Base-by-base conservation (phyloP, 495 filamentous ascomycete species). In the Penicillium salamii region DNA sequence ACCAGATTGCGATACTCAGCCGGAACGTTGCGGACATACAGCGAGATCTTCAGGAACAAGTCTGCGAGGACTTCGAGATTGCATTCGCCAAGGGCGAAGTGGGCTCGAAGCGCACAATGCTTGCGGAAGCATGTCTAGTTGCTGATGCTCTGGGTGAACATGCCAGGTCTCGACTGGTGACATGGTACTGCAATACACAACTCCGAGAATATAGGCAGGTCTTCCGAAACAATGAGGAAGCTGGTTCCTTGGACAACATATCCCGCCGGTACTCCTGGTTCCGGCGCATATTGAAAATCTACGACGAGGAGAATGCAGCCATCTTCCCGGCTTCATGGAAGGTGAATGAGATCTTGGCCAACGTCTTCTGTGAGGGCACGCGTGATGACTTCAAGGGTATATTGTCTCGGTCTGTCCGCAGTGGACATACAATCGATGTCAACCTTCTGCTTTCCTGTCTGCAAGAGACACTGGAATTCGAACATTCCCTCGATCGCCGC, bases 171-270 rank as follows among this genome's bases (percentile, higher is more conserved):
- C 76, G 93, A 46, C 68, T 98, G 19, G 78, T 97, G 53, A 93
- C 86, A 19, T 98, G 93, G 93, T 98, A 98, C 62, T 92, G 95
- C 70, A 98, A 98, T 59, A 96, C 93, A 8, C 89, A 97, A 72
- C 75, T 98, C 49, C 82, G 93, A 31, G 93, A 98, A 68, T 98
- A 98, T 63, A 81, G 93, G 26, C 90, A 95, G 64, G 86, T 98
- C 3, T 98, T 98, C 70, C 77, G 90, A 18, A 92, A 92, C 20
- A 97, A 91, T 65, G 93, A 98, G 68, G 93, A 98, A 66, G 93
- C 93, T 2, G 93, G 95, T 2, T 97, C 87, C 37, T 75, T 98
- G 70, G 93, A 98, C 73, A 98, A 98, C 59, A 98, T 98, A 52
- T 87, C 92, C 6, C 79, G 95, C 53, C 76, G 93, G 52, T 98